A percentile compares a stretch with the other conserved stretches of the same genome.
These are phyloP conservation scores for Syzygium aromaticum DNA, from an alignment of 345 rosid species.

Conservation along the genomic window DNA sequence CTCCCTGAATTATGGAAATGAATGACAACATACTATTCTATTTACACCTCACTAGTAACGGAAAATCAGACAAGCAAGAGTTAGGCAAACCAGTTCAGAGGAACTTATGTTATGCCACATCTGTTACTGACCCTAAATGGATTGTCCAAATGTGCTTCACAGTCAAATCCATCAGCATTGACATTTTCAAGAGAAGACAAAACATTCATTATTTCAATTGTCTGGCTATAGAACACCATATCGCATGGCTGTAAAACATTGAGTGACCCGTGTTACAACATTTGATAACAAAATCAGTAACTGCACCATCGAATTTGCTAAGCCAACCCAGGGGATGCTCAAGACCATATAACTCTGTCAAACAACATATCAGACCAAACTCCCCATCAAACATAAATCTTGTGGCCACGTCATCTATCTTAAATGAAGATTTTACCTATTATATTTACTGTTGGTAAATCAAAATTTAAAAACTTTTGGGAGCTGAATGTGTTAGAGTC, in stretches of 20 bases:
- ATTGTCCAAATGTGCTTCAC: background rate
- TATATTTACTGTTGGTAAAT: background rate
- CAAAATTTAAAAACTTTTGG: background rate
- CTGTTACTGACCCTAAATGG: background rate
- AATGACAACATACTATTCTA: background rate
- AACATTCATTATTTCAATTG: background rate
- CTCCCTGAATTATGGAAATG: background rate
- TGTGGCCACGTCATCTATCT: background rate
- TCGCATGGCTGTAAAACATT: background rate
- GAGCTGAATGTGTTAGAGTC: background rate
- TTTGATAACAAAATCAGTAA: background rate
- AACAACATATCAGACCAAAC: background rate
- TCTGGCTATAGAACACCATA: background rate
- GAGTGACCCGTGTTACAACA: background rate
- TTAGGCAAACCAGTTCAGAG: background rate
- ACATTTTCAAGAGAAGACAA: background rate
- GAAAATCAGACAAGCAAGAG: background rate
- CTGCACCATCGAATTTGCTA: background rate
- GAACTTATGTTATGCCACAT: background rate
- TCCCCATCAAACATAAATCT: background rate
- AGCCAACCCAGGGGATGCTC: background rate
- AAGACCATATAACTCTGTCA: background rate
- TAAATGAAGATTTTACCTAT: background rate
- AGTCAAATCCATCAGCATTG: background rate
- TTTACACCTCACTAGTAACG: background rate